Conservation (phyloP, 257 asterid genomes). For the Solanum sparsipilum region DNA sequence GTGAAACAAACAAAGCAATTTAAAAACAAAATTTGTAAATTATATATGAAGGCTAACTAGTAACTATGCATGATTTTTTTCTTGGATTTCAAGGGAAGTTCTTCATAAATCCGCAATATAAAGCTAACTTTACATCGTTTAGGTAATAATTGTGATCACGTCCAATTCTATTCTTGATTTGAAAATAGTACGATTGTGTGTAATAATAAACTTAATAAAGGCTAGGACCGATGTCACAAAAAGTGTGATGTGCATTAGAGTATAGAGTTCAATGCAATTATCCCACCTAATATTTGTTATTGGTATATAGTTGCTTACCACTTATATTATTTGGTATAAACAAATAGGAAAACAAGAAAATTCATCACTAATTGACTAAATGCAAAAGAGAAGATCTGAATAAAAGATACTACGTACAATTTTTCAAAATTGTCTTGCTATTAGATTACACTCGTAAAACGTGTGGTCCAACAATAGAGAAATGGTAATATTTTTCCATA, state of each 20-base stretch:
- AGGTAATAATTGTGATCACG: not conserved
- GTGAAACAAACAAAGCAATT: not conserved
- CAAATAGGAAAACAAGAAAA: not conserved
- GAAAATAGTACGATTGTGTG: not conserved
- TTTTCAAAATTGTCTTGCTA: not conserved
- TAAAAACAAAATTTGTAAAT: not conserved
- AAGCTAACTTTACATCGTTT: not conserved
- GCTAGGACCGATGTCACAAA: not conserved
- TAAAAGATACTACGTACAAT: not conserved
- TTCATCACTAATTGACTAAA: not conserved
- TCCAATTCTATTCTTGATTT: not conserved
- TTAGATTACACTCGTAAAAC: not conserved
- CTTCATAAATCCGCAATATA: too few species aligned
- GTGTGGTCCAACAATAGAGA: not conserved
- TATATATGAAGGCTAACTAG: not conserved
- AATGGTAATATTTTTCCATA: not conserved
- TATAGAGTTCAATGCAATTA: not conserved
- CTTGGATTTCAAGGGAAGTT: not conserved
- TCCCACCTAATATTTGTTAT: not conserved
- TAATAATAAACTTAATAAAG: not conserved
- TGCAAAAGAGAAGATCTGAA: not conserved
- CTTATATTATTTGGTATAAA: not conserved
- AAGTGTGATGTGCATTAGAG: not conserved
- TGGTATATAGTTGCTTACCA: not conserved
- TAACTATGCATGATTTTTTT: not conserved